These are phyloP conservation scores for Penicillium sp. DNA, from an alignment of 2,329 filamentous ascomycete genomes.

Conservation along the genomic window DNA sequence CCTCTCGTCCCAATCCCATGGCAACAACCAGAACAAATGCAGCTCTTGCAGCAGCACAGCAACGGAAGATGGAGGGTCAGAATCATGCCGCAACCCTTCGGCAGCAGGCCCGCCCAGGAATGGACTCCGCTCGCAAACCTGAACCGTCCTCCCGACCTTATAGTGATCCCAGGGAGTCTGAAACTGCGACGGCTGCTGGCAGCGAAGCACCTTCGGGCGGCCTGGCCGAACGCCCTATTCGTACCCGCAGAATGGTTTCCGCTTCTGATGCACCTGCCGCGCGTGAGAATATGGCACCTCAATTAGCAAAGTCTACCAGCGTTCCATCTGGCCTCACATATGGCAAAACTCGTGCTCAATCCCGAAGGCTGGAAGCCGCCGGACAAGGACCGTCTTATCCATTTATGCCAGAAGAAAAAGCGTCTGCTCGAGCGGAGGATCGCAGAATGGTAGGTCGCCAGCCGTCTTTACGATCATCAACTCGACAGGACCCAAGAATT, in stretches of 20 bases:
- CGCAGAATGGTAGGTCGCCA: slow-evolving; percentile 10
- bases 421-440: slow-evolving; percentile 22
- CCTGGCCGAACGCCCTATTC: slow-evolving; percentile 41
- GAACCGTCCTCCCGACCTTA: slow-evolving; percentile 17
- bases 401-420: slow-evolving; percentile 20
- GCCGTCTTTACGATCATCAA: slow-evolving; percentile 16
- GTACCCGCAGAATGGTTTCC: slow-evolving; percentile 35
- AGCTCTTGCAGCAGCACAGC: slow-evolving; percentile 41
- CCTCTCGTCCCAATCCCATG: slow-evolving; percentile 28
- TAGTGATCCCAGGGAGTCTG: slow-evolving; percentile 18
- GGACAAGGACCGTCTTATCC: slow-evolving; percentile 19
- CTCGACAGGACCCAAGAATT: slow-evolving; percentile 12
- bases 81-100: slow-evolving; percentile 50
- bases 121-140: slow-evolving; percentile 29
- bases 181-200: slow-evolving; percentile 10
- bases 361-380: slow-evolving; percentile 36
- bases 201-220: slow-evolving; percentile 28
- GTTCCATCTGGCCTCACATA: slow-evolving; percentile 35
- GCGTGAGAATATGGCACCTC: slow-evolving; percentile 28
- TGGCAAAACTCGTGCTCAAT: slow-evolving; percentile 45
- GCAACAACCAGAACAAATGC: slow-evolving; percentile 38
- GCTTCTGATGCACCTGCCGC: slow-evolving; percentile 35
- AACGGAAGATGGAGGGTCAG: slow-evolving; percentile 40
- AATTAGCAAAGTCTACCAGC: slow-evolving; percentile 33
- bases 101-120: slow-evolving; percentile 43